Evolutionary conservation across 2,329 filamentous ascomycete species (phyloP).

Genomic region (Phaeosphaeriaceae sp.): DNA sequence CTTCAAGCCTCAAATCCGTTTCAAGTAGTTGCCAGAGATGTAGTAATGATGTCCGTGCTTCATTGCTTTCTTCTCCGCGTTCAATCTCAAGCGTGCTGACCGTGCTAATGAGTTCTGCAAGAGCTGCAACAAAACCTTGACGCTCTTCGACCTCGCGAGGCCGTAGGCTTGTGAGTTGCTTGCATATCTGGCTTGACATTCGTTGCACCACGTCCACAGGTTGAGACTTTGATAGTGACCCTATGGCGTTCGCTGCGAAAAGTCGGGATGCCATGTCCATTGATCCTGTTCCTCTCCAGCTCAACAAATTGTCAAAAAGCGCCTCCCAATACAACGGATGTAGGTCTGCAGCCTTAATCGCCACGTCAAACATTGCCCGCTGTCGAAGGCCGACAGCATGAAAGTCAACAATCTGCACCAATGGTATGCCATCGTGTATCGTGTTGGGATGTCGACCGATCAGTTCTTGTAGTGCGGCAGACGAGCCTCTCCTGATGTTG

Average conservation of each 20-base stretch:
- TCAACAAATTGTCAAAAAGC: slow-evolving; percentile 73
- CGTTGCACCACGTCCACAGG: slow-evolving; percentile 42
- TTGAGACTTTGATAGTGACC: slow-evolving; percentile 58
- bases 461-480: slow-evolving; percentile 91
- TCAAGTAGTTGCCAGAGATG: slow-evolving; percentile 42
- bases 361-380: slow-evolving; percentile 80
- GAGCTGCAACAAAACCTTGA: slow-evolving; percentile 70
- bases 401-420: slow-evolving; percentile 93
- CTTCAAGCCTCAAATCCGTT: slow-evolving; percentile 43
- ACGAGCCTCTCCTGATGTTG: slow-evolving; percentile 91
- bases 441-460: slow-evolving; percentile 91
- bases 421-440: slow-evolving; percentile 78
- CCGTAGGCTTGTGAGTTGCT: slow-evolving; percentile 57
- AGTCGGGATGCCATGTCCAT: slow-evolving; percentile 76
- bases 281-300: slow-evolving; percentile 89
- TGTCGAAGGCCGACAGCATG: slow-evolving; percentile 89
- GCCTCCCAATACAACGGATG: slow-evolving; percentile 70
- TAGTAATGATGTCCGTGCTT: slow-evolving; percentile 17
- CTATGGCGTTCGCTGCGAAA: slow-evolving; percentile 74
- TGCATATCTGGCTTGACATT: slow-evolving; percentile 53
- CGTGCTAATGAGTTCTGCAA: slow-evolving; percentile 45
- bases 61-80: not conserved
- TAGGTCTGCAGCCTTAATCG: slow-evolving; percentile 71
- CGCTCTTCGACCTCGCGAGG: slow-evolving; percentile 71
- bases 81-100: not conserved